These are phyloP conservation scores for Murraya koenigii DNA, from an alignment of 345 rosid genomes.

Conservation along the genomic window DNA sequence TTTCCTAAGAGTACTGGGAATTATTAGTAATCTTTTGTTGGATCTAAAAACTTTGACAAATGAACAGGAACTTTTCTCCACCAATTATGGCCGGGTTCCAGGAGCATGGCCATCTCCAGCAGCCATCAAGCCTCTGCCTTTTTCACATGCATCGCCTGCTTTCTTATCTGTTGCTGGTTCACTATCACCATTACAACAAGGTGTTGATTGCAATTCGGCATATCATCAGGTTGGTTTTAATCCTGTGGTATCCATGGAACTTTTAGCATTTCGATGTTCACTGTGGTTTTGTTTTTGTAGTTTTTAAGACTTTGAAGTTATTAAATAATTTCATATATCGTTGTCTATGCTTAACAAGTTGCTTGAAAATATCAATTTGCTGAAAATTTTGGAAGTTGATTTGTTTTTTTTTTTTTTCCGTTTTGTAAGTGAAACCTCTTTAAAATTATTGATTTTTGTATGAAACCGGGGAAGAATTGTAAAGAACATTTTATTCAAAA, in stretches of 20 bases:
- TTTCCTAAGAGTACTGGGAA: neutral
- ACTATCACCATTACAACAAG: neutral
- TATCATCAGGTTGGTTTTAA: neutral
- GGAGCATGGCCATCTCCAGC: neutral
- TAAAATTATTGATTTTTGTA: neutral
- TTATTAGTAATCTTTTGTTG: neutral
- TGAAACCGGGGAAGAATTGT: neutral
- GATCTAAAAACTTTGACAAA: neutral
- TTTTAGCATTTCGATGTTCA: constrained; percentile 2
- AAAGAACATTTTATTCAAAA: neutral
- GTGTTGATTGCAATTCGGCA: constrained; percentile 1
- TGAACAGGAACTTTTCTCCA: neutral
- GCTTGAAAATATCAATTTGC: neutral
- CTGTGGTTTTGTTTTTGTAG: neutral
- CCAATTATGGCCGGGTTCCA: neutral
- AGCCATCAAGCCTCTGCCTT: neutral
- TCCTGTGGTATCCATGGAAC: neutral
- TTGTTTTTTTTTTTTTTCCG: no score
- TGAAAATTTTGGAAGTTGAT: neutral
- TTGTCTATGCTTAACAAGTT: neutral
- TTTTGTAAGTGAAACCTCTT: no score
- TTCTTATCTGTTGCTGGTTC: constrained; percentile 1
- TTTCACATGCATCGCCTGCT: neutral
- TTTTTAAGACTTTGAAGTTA: neutral
- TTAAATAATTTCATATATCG: neutral